phyloP scores from a whole-genome alignment of 805 yeast genomes.

The Trichomonascus vanleenenianus region DNA sequence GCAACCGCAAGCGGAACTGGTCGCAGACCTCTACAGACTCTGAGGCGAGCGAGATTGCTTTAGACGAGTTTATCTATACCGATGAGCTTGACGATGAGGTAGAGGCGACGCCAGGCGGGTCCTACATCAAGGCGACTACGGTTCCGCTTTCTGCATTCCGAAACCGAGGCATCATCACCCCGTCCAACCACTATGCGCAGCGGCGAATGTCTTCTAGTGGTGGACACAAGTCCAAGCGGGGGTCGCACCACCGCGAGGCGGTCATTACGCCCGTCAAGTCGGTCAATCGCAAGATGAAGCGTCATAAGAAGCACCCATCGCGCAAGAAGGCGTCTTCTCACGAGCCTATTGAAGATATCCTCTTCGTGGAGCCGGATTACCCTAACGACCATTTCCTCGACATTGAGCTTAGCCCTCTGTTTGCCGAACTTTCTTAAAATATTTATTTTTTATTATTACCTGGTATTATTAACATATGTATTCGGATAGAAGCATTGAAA shows the following conservation, averaged over 20 bases:
- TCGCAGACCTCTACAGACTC: slow-evolving; percentile 24
- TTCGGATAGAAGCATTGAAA: too few relatives aligned
- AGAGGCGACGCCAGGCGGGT: slow-evolving; percentile 28
- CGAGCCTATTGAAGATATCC: too few relatives aligned
- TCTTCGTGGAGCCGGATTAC: too few relatives aligned
- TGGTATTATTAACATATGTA: not conserved
- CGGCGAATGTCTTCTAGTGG: slow-evolving; percentile 17
- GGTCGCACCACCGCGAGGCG: slow-evolving; percentile 17
- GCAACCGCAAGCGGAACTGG: slow-evolving; percentile 4
- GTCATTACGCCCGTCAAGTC: slow-evolving; percentile 26
- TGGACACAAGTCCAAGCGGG: slow-evolving; percentile 5
- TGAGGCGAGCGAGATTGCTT: slow-evolving; percentile 38
- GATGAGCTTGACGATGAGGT: slow-evolving; percentile 66
- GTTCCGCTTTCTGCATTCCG: slow-evolving; percentile 89
- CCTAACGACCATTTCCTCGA: too few relatives aligned
- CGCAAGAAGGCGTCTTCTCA: not conserved
- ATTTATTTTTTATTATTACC: slow-evolving; percentile 2
- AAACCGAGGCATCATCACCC: slow-evolving; percentile 50
- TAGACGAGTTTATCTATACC: slow-evolving; percentile 83
- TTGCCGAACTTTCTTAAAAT: slow-evolving; percentile 17
- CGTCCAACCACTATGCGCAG: slow-evolving; percentile 8
- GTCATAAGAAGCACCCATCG: slow-evolving; percentile 13
- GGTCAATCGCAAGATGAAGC: slow-evolving; percentile 9
- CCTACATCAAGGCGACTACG: slow-evolving; percentile 35
- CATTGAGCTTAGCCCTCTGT: slow-evolving; percentile 27